Evolutionary conservation across 345 rosid species (phyloP).

Genomic region (Laguncularia racemosa): DNA sequence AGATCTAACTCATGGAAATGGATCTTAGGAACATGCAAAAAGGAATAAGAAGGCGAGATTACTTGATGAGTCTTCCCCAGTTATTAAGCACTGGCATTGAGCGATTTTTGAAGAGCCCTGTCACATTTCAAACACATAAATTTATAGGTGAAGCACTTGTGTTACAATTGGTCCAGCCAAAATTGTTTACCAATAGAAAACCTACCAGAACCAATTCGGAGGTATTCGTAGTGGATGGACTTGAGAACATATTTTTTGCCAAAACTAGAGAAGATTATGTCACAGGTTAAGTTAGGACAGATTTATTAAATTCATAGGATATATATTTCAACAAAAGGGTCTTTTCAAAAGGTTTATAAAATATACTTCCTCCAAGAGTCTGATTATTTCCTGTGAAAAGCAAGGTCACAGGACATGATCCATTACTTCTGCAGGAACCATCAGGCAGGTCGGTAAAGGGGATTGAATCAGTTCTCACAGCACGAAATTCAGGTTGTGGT

Average conservation of each 20-base stretch:
- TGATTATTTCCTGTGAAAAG: slow-evolving; percentile 64
- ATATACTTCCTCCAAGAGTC: slow-evolving; percentile 55
- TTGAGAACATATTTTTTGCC: slow-evolving; percentile 40
- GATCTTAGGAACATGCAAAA: no score
- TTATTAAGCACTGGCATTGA: slow-evolving; percentile 44
- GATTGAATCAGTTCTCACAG: slow-evolving; percentile 31
- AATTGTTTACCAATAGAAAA: background rate
- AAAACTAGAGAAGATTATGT: slow-evolving; percentile 29
- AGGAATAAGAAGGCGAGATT: no score
- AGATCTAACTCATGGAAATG: no score
- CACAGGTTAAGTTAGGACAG: background rate
- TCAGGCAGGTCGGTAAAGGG: slow-evolving; percentile 39
- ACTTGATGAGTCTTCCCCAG: slow-evolving; percentile 18
- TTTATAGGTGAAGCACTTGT: no score
- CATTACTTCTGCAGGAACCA: slow-evolving; percentile 57
- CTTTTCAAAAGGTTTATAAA: no score
- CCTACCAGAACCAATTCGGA: slow-evolving; percentile 50
- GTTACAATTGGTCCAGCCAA: no score
- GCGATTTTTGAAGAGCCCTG: slow-evolving; percentile 58
- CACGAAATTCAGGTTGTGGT: slow-evolving; percentile 57
- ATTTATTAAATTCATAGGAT: no score
- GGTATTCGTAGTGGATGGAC: slow-evolving; percentile 26
- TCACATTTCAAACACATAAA: slow-evolving; percentile 13
- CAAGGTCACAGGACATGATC: slow-evolving; percentile 64
- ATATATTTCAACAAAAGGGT: background rate